phyloP scores from a whole-genome alignment of 2,329 filamentous ascomycete species.

The Penicillium sp. region DNA sequence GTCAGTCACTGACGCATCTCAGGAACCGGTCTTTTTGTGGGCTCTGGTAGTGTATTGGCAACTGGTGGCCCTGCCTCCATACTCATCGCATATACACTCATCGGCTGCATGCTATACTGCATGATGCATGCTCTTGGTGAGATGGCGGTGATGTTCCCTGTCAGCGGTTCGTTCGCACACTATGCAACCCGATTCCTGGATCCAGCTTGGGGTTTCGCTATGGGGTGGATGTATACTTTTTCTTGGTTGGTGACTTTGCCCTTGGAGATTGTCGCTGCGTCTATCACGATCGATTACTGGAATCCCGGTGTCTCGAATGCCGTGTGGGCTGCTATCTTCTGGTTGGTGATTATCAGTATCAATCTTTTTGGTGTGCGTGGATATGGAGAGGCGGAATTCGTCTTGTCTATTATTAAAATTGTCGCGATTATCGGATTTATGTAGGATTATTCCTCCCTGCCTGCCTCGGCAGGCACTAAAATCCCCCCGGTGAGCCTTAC shows the following conservation, averaged over 20 bases:
- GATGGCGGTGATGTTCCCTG: conserved; percentile 85
- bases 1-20: background rate
- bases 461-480: conserved; percentile 21
- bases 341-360: conserved; percentile 74
- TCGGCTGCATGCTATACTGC: conserved; percentile 87
- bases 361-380: conserved; percentile 88
- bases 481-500: too few relatives aligned
- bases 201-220: conserved; percentile 89
- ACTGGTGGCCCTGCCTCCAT: conserved; percentile 78
- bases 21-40: conserved; percentile 86
- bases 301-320: conserved; percentile 65
- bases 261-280: conserved; percentile 83
- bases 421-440: conserved; percentile 86
- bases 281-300: conserved; percentile 85
- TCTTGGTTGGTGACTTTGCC: conserved; percentile 86
- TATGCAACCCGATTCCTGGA: conserved; percentile 95
- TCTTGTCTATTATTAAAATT: conserved; percentile 85
- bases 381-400: conserved; percentile 87
- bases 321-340: conserved; percentile 83
- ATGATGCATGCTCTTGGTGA: conserved; percentile 92
- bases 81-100: conserved; percentile 73
- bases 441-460: conserved; percentile 52
- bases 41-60: conserved; percentile 72
- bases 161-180: conserved; percentile 87
- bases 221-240: conserved; percentile 93